Evolutionary conservation across 2,329 filamentous ascomycete genomes (phyloP).

Genomic region (Paecilomyces dactylethromorphus): DNA sequence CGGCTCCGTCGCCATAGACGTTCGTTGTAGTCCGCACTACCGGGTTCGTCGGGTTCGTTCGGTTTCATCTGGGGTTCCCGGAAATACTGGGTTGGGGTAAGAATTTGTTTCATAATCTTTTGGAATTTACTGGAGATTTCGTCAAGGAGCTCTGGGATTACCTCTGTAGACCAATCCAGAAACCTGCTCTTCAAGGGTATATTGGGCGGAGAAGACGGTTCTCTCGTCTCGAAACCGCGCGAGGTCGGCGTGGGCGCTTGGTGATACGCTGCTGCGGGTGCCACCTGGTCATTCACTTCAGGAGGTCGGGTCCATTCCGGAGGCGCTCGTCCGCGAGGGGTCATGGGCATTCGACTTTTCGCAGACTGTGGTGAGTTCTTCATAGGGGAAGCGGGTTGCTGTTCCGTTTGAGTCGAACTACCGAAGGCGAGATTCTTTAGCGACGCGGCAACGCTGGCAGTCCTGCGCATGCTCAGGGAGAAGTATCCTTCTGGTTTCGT

Average conservation of each 20-base stretch:
- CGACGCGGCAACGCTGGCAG: slow-evolving; percentile 59
- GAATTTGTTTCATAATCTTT: slow-evolving; percentile 13
- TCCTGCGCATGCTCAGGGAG: slow-evolving; percentile 53
- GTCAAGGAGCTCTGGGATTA: slow-evolving; percentile 22
- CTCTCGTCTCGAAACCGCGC: slow-evolving; percentile 62
- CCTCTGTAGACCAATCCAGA: slow-evolving; percentile 88
- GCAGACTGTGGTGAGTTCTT: slow-evolving; percentile 18
- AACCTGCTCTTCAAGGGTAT: slow-evolving; percentile 79
- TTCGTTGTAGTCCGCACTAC: slow-evolving; percentile 93
- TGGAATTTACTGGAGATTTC: slow-evolving; percentile 6
- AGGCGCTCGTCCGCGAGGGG: slow-evolving; percentile 45
- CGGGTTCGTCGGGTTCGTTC: slow-evolving; percentile 90
- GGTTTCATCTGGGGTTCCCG: slow-evolving; percentile 97
- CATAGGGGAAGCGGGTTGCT: slow-evolving; percentile 16
- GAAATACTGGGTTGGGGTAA: slow-evolving; percentile 61
- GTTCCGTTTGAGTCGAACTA: slow-evolving; percentile 29
- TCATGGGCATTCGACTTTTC: slow-evolving; percentile 32
- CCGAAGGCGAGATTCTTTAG: slow-evolving; percentile 57
- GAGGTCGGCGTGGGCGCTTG: slow-evolving; percentile 73
- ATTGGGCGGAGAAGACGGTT: slow-evolving; percentile 51
- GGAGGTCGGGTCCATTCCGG: slow-evolving; percentile 60
- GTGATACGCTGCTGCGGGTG: slow-evolving; percentile 64
- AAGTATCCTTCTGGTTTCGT: slow-evolving; percentile 56
- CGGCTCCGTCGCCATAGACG: slow-evolving; percentile 85
- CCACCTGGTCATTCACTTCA: slow-evolving; percentile 65